A percentile compares a stretch with the other conserved stretches of the same genome.
These are phyloP conservation scores for Xylaria sp. DNA, from an alignment of 2,329 filamentous ascomycete species.

Conservation along the genomic window DNA sequence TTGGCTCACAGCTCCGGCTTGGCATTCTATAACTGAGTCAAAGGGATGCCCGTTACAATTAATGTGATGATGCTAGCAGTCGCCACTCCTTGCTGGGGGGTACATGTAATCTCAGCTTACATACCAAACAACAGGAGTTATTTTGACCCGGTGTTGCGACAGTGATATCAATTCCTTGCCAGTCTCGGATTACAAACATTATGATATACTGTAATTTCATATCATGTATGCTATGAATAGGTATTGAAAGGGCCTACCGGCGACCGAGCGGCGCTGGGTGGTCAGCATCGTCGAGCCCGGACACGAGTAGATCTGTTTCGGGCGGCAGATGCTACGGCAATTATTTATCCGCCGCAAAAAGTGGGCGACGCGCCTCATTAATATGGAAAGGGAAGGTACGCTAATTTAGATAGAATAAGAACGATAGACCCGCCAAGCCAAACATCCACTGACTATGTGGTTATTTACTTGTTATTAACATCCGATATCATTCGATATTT, in stretches of 20 bases:
- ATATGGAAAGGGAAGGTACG: background rate
- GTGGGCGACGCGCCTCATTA: background rate
- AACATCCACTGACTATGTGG: background rate
- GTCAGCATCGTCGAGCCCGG: background rate
- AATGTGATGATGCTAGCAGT: background rate
- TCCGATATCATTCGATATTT: background rate
- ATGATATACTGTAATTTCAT: background rate
- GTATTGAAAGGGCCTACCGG: background rate
- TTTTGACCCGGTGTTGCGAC: background rate
- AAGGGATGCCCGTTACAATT: background rate
- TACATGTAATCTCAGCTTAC: background rate
- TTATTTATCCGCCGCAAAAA: background rate
- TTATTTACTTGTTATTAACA: background rate
- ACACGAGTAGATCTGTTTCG: constrained; percentile 8
- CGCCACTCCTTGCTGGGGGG: background rate
- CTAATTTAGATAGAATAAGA: constrained; percentile 2
- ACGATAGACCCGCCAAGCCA: background rate
- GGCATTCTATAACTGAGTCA: too few relatives aligned
- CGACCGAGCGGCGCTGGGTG: background rate
- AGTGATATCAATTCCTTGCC: background rate
- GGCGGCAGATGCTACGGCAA: background rate
- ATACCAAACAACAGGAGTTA: background rate
- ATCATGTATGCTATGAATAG: background rate
- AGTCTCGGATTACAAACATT: background rate
- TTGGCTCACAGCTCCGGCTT: too few relatives aligned